These are phyloP conservation scores for Sanghuangporus weigelae DNA, from an alignment of 1,284 basidiomycete genomes.

Conservation along the genomic window DNA sequence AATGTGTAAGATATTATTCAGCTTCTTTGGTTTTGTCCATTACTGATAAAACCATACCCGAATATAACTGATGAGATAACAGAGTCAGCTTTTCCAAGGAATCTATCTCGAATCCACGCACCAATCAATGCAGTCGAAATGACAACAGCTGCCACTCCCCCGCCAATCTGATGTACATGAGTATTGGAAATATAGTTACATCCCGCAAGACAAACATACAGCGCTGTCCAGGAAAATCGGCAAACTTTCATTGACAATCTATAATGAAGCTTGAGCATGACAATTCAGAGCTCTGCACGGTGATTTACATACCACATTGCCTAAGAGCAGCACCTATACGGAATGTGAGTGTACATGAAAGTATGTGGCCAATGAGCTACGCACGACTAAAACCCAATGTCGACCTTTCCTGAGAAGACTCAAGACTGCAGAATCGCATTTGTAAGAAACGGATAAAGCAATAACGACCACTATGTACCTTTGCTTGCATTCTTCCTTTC, in stretches of 20 bases:
- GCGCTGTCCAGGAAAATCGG: slow-evolving; percentile 93
- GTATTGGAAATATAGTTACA: slow-evolving; percentile 16
- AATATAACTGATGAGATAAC: slow-evolving; percentile 58
- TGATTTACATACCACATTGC: slow-evolving; percentile 68
- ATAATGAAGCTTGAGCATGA: neutral
- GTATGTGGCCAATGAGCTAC: slow-evolving; percentile 25
- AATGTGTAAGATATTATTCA: neutral
- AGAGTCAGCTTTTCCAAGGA: neutral
- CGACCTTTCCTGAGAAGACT: slow-evolving; percentile 75
- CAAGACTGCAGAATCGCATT: slow-evolving; percentile 47
- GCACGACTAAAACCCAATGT: slow-evolving; percentile 92
- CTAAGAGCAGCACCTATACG: slow-evolving; percentile 66
- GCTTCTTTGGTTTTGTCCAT: neutral
- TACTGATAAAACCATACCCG: slow-evolving; percentile 46
- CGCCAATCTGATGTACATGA: slow-evolving; percentile 53
- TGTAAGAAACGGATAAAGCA: neutral
- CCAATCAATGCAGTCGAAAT: slow-evolving; percentile 84
- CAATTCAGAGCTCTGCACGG: too few species aligned
- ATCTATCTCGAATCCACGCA: neutral
- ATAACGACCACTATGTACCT: slow-evolving; percentile 37
- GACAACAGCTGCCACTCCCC: slow-evolving; percentile 78
- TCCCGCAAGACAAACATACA: slow-evolving; percentile 36
- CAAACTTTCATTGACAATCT: slow-evolving; percentile 89
- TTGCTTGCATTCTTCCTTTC: slow-evolving; percentile 70
- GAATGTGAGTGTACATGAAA: slow-evolving; percentile 6